Evolutionary conservation across 192 early-diverging fungal species (phyloP).

Genomic region (Dissophora ornata): DNA sequence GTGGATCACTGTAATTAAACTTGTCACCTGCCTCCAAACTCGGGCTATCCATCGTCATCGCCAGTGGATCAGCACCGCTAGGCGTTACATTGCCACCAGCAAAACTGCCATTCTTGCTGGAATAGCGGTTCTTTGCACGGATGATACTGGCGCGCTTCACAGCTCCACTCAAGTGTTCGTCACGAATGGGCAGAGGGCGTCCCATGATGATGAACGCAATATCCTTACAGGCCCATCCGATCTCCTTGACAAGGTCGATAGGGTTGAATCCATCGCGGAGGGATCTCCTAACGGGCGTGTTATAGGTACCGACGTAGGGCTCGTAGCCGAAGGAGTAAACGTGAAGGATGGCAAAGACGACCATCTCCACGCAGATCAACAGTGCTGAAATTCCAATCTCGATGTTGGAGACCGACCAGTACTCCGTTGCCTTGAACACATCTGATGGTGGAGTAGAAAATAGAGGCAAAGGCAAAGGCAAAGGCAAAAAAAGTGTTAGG

Average conservation of each 20-base stretch:
- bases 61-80: neutral
- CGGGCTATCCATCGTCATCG: constrained; percentile 1
- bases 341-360: constrained; percentile 54
- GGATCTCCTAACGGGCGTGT: constrained; percentile 36
- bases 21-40: constrained; percentile 6
- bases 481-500: too few relatives aligned
- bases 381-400: constrained; percentile 48
- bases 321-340: constrained; percentile 50
- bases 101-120: constrained; percentile 13
- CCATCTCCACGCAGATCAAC: constrained; percentile 56
- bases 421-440: constrained; percentile 32
- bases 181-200: constrained; percentile 21
- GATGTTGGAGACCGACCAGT: constrained; percentile 50
- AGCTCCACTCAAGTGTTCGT: constrained; percentile 31
- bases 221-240: constrained; percentile 47
- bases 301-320: constrained; percentile 13
- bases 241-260: constrained; percentile 36
- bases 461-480: too few relatives aligned
- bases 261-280: constrained; percentile 54
- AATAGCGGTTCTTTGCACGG: constrained; percentile 9
- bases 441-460: constrained; percentile 4
- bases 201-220: constrained; percentile 19
- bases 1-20: neutral
- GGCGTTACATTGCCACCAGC: neutral
- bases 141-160: constrained; percentile 38